Conservation (phyloP, 495 filamentous ascomycete species). For the Evansstolkia leycettana region DNA sequence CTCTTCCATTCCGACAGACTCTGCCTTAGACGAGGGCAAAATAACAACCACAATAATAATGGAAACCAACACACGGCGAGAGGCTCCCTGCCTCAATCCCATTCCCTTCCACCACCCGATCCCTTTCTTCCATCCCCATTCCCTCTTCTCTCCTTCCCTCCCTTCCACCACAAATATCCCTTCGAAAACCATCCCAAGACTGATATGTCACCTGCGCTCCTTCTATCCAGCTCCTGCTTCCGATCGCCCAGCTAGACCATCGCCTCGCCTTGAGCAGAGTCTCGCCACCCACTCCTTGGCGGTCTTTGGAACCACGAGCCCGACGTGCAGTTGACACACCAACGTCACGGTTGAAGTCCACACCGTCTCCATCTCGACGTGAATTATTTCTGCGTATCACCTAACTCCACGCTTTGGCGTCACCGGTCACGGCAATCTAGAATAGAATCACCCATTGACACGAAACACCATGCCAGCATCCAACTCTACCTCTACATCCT, state of each 20-base stretch:
- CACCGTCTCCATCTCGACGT: no score
- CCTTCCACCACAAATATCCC: slow-evolving; percentile 6
- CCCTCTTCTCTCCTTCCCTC: slow-evolving; percentile 10
- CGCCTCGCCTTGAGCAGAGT: slow-evolving; percentile 14
- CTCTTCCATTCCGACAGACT: not conserved
- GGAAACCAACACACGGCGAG: slow-evolving; percentile 12
- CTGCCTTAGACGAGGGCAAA: slow-evolving; percentile 1
- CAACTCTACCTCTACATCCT: slow-evolving; percentile 11
- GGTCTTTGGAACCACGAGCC: slow-evolving; percentile 2
- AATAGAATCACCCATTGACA: not conserved
- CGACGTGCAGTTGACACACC: slow-evolving; percentile 1
- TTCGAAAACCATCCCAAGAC: slow-evolving; percentile 7
- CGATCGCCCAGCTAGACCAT: slow-evolving; percentile 11
- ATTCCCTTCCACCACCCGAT: slow-evolving; percentile 13
- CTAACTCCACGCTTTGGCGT: no score
- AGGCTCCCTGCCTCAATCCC: not conserved
- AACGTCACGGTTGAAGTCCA: slow-evolving; percentile 1
- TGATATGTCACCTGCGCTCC: slow-evolving; percentile 19
- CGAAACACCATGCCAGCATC: slow-evolving; percentile 18
- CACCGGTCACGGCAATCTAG: not conserved
- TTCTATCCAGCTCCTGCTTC: slow-evolving; percentile 8
- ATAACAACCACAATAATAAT: slow-evolving; percentile 16
- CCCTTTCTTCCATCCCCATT: slow-evolving; percentile 12
- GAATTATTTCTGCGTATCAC: no score
- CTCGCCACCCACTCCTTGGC: slow-evolving; percentile 7